Evolutionary conservation across 2,329 filamentous ascomycete species (phyloP), one percentile per base, ranked within the genome.

Genomic region (Talaromyces sp.): DNA sequence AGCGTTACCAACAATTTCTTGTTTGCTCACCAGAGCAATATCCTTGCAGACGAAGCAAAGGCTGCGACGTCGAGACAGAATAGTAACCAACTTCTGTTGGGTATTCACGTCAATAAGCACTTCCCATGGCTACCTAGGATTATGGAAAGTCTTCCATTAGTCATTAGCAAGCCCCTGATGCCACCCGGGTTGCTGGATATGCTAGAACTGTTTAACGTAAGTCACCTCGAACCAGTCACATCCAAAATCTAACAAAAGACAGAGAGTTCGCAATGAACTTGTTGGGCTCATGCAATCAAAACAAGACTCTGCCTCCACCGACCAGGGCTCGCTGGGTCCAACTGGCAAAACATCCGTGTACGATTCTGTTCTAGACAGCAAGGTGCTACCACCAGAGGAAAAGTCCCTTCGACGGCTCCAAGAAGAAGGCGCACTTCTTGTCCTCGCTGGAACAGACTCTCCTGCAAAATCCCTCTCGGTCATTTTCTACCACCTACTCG

Each of bases 81-180:
- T 62, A 68, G 71, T 54, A 66, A 64, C 12, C 61, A 65, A 9
- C 64, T 75, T 6, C 65, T 75, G 9, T 56, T 65, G 27, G 67
- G 69, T n/a, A 68, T 73, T 16, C 70, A 73, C 58, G 42, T 74
- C 36, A 73, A 71, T 53, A 67, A 70, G 42, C 69, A 75, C 54
- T 72, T 75, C 59, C 67, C 67, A 5, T 70, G 68, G 70, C 61
- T 72, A 23, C 60, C 65, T 0, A 67, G 69, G 50, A 63, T 69
- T 6, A 61, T 72, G 27, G 67, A 68, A 12, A 55, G 61, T 31
- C 64, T 72, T 40, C 69, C 70, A 3, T 52, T 60, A 16, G 44
- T 63, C 23, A 56, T 69, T 16, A 67, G 63, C 44, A 66, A 66
- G 56, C 61, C 64, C 12, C 56, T 68, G 36, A 67, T 70, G 59